phyloP scores from a whole-genome alignment of 441 rosid genomes.

The Syzygium syzygioides region DNA sequence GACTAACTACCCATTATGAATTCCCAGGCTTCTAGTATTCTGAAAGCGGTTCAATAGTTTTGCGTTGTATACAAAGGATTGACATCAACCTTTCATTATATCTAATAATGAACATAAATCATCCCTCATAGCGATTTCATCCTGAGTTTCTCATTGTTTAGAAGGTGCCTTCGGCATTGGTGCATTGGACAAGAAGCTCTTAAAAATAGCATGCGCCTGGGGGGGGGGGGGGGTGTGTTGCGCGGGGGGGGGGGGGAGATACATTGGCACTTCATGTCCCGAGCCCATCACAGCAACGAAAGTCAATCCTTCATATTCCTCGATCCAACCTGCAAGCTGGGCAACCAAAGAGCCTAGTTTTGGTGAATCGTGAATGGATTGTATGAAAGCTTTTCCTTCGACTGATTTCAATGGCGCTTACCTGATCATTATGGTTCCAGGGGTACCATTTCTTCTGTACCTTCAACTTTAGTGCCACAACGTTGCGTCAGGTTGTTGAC shows the following conservation, averaged over 20 bases:
- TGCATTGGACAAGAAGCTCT: not conserved
- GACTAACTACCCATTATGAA: not conserved
- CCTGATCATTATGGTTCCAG: not conserved
- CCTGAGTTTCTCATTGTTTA: not conserved
- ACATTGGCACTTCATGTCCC: not conserved
- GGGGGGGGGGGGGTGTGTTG: not conserved
- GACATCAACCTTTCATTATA: not conserved
- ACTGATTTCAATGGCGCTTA: not conserved
- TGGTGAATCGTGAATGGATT: not conserved
- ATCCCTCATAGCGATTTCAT: not conserved
- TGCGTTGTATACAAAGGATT: not conserved
- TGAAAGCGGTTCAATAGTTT: not conserved
- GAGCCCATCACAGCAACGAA: not conserved
- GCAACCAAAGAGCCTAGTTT: not conserved
- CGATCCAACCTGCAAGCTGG: not conserved
- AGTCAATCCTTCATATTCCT: not conserved
- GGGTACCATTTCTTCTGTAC: not conserved
- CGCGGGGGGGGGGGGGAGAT: not conserved
- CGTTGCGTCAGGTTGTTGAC: not conserved
- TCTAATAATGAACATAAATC: not conserved
- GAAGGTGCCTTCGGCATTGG: not conserved
- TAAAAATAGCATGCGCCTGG: not conserved
- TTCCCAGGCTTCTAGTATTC: not conserved
- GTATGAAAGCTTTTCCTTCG: rapidly evolving
- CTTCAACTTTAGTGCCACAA: not conserved